Evolutionary conservation across 2,329 filamentous ascomycete species (phyloP).

Genomic region (Trematosphaeria pertusa): DNA sequence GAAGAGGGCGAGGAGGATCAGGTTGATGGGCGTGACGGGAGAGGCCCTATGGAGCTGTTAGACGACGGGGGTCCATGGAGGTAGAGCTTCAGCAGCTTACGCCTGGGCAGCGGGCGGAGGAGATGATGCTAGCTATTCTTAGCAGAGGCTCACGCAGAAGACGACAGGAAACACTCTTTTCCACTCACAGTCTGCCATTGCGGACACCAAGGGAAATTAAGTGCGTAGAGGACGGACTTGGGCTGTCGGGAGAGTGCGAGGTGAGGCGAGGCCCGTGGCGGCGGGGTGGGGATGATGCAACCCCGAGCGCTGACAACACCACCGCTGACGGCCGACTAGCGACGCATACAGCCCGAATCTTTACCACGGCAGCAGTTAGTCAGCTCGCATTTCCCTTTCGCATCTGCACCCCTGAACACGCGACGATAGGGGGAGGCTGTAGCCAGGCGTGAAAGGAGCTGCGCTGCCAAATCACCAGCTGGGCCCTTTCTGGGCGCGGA

Average conservation of each 20-base stretch:
- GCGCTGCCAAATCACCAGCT: conserved; percentile 5
- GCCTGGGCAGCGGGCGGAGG: conserved; percentile 57
- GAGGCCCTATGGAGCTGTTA: conserved; percentile 54
- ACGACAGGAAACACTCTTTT: background rate
- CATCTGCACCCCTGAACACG: conserved; percentile 17
- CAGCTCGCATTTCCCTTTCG: conserved; percentile 12
- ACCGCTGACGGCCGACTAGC: conserved; percentile 3
- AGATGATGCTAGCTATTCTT: conserved; percentile 65
- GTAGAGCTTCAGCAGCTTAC: conserved; percentile 41
- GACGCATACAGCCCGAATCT: no score
- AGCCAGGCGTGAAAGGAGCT: background rate
- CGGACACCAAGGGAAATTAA: background rate
- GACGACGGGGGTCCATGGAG: conserved; percentile 9
- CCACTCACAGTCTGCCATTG: conserved; percentile 38
- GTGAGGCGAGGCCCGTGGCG: background rate
- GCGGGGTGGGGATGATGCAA: conserved; percentile 20
- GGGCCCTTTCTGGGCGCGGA: conserved; percentile 6
- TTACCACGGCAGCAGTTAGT: no score
- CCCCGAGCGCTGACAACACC: conserved; percentile 16
- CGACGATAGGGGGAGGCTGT: conserved; percentile 5
- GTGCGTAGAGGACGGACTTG: background rate
- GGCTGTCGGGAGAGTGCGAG: background rate
- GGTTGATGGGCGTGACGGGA: conserved; percentile 66
- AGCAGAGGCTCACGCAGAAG: conserved; percentile 7
- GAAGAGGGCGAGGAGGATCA: conserved; percentile 66